These are phyloP conservation scores for Botryotinia globosa DNA, from an alignment of 2,329 filamentous ascomycete species.

Conservation along the genomic window DNA sequence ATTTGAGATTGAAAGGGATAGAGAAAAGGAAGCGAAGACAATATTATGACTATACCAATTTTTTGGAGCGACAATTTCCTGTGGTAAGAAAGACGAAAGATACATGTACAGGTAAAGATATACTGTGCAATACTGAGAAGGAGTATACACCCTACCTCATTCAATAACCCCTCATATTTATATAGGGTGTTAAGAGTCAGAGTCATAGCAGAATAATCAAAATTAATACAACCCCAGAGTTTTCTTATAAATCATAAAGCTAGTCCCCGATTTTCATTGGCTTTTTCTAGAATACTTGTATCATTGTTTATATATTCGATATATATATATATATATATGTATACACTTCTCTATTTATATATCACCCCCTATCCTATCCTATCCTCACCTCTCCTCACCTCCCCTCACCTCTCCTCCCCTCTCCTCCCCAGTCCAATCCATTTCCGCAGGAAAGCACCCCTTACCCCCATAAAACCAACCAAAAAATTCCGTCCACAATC, in stretches of 20 bases:
- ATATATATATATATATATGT: not conserved
- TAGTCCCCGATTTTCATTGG: not conserved
- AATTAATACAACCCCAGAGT: not conserved
- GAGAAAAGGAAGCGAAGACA: not conserved
- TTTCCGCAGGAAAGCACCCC: not conserved
- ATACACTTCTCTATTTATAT: not conserved
- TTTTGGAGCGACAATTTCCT: not conserved
- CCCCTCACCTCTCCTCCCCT: too few relatives aligned
- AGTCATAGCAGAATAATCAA: not conserved
- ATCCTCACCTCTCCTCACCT: too few relatives aligned
- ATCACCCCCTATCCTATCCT: not conserved
- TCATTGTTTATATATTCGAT: not conserved
- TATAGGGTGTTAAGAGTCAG: not conserved
- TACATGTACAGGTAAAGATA: not conserved
- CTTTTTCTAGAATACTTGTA: not conserved
- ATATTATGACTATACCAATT: not conserved
- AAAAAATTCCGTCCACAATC: too few relatives aligned
- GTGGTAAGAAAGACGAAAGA: not conserved
- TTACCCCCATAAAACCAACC: too few relatives aligned
- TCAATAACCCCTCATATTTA: not conserved
- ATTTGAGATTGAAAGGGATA: not conserved
- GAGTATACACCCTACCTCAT: not conserved
- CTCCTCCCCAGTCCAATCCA: not conserved
- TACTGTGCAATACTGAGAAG: not conserved
- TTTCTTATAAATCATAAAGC: not conserved